Conservation (phyloP, 2,329 filamentous ascomycete genomes). For the Boeremia exigua region DNA sequence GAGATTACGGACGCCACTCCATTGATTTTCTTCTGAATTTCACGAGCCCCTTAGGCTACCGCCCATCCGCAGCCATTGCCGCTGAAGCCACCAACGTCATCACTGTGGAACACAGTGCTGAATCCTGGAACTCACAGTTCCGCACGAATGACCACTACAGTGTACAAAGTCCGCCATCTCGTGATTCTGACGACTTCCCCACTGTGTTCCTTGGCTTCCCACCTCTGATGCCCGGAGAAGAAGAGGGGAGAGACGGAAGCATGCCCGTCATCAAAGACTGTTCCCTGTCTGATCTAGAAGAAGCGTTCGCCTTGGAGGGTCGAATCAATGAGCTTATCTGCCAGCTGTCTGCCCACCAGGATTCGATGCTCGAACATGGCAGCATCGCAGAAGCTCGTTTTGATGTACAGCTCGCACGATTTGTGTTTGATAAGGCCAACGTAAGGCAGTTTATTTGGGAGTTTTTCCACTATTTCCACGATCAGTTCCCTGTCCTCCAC, state of each 20-base stretch:
- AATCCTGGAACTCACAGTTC: background rate
- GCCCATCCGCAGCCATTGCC: background rate
- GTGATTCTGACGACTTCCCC: background rate
- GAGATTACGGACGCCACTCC: background rate
- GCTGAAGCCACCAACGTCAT: background rate
- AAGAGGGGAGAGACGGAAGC: too few species aligned
- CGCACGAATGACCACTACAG: background rate
- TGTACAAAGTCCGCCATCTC: background rate
- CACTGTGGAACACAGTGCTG: background rate
- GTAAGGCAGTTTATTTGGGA: constrained; percentile 4
- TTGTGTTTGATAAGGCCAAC: background rate
- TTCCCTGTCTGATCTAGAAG: too few species aligned
- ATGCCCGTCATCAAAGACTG: too few species aligned
- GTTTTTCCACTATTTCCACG: constrained; percentile 9
- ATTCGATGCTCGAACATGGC: background rate
- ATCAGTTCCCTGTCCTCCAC: constrained; percentile 1
- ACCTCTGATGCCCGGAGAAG: too few species aligned
- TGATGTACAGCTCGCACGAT: background rate
- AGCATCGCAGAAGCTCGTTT: background rate
- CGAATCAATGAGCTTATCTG: too few species aligned
- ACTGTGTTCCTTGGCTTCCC: background rate
- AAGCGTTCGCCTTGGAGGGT: too few species aligned
- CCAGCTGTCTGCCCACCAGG: too few species aligned
- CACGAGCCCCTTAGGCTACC: constrained; percentile 3
- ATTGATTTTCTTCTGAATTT: constrained; percentile 12